Evolutionary conservation across 768 basidiomycete species (phyloP).

Genomic region (Phanerochaete carnosa): DNA sequence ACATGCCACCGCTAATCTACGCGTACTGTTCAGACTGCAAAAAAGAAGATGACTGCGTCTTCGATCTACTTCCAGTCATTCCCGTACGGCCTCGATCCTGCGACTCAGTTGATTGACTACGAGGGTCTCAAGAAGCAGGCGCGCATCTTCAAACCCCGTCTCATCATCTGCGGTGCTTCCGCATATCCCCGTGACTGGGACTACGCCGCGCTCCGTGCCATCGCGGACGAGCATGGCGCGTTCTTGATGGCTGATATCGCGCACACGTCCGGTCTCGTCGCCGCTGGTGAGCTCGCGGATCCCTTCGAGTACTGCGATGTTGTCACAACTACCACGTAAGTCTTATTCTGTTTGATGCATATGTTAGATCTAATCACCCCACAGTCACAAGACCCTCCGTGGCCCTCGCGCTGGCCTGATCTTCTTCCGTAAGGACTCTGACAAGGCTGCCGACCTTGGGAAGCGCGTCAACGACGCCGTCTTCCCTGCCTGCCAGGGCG

Average conservation of each 20-base stretch:
- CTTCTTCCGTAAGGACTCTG: conserved; percentile 95
- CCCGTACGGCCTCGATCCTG: conserved; percentile 82
- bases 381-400: conserved; percentile 95
- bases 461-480: conserved; percentile 97
- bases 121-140: conserved; percentile 76
- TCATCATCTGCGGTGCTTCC: conserved; percentile 96
- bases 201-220: conserved; percentile 77
- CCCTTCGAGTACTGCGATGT: conserved; percentile 98
- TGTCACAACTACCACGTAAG: conserved; percentile 94
- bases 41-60: conserved; percentile 99
- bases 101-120: conserved; percentile 91
- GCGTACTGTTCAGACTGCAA: conserved; percentile 65
- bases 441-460: conserved; percentile 82
- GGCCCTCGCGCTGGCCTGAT: conserved; percentile 97
- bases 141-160: conserved; percentile 90
- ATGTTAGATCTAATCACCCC: background rate
- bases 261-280: conserved; percentile 93
- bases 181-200: conserved; percentile 99
- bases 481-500: conserved; percentile 99
- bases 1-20: background rate
- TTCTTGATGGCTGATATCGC: conserved; percentile 97
- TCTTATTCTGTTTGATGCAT: conserved; percentile 4
- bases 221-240: conserved; percentile 83
- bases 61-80: conserved; percentile 99
- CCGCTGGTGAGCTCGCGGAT: conserved; percentile 83